Evolutionary conservation across 108 stramenopile genomes (phyloP), one percentile per base, ranked within the genome.

Genomic region (Fistulifera pelliculosa): DNA sequence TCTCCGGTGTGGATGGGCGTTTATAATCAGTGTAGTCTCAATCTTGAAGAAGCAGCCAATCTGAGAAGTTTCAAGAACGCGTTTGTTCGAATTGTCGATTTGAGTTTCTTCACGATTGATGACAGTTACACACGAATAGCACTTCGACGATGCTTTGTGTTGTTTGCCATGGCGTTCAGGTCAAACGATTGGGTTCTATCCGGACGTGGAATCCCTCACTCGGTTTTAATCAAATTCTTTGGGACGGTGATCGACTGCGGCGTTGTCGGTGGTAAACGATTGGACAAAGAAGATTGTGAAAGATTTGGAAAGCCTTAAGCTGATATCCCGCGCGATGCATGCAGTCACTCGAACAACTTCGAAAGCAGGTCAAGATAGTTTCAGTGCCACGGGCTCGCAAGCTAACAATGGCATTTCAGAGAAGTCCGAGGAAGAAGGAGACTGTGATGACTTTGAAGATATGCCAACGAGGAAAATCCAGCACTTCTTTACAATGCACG

Each of bases 21-120:
- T 41, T 75, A 86, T 49, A 64, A 76, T 26, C 88, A 90, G 39
- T 83, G 84, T 43, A 60, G 76, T 15, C 56, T 83, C 16, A 86
- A 81, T 73, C 58, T 90, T 52, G 85, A 86, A 53, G 88, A 90
- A 66, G 88, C 88, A 26, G 83, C 88, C 1, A 72, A 74, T 26
- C 63, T 90, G 51, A 67, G 88, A 56, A 86, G 84, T 62, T 90
- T 90, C 63, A 73, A 72, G 15, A 86, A 90, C 47, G 83, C 88
- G 0, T 82, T 86, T 7, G 77, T 70, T 52, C 52, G 88, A 53
- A 65, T 90, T 15, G 75, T 86, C 11, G 88, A 90, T 56, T 57
- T 85, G n/a, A 80, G 80, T 47, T 86, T 90, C 62, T 76, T 77
- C 24, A 83, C 80, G 22, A 73, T 90, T 0, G 60, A 56, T 5